Base-by-base conservation (phyloP, 768 basidiomycete species). In the Multifurca ochricompacta region DNA sequence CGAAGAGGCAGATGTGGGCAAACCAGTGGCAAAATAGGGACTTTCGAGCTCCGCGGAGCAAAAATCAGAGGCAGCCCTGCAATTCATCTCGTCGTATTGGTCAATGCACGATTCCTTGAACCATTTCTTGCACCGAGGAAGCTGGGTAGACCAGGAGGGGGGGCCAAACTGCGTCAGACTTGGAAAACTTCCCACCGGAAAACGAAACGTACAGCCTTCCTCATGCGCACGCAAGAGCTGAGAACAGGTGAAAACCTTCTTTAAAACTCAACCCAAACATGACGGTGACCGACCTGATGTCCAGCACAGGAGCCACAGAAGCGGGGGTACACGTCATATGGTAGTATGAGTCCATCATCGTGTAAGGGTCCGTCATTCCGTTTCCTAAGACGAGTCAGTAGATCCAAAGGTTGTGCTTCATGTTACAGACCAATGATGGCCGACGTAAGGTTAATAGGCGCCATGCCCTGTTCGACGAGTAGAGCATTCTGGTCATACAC, bases 321-420 rank as follows among this genome's bases (percentile, higher is more conserved):
- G 76, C 73, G 23, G 71, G 64, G 6, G 77, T 53, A 62, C 85
- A 87, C 23, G 71, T 68, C 67, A 85, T 75, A 48, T 82, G 78
- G 55, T 77, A 69, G 54, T 74, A 77, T 3, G 76, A 71, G 5
- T 69, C 60, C 3, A 58, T 49, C 71, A 76, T 68, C 1, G 69
- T 70, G 48, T 59, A 64, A 48, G 60, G 70, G 59, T 77, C 73
- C 0, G 70, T 73, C 40, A 71, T 62, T 18, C 76, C 77, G 30
- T 77, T 79, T n/a, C 75, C 75, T 72, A 40, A 11, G 40, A 11
- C n/a, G 21, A 32, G 11, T 16, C 9, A 14, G 37, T 46, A 16
- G 32, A 36, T 35, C 48, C 43, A 1, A 1, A 21, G 25, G 2
- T 1, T 8, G 7, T 13, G 32, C 8, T 16, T 25, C 27, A 23